Evolutionary conservation across 306 rosid species (phyloP), one percentile per base, ranked within the genome.

Genomic region (Cucumis hystrix): DNA sequence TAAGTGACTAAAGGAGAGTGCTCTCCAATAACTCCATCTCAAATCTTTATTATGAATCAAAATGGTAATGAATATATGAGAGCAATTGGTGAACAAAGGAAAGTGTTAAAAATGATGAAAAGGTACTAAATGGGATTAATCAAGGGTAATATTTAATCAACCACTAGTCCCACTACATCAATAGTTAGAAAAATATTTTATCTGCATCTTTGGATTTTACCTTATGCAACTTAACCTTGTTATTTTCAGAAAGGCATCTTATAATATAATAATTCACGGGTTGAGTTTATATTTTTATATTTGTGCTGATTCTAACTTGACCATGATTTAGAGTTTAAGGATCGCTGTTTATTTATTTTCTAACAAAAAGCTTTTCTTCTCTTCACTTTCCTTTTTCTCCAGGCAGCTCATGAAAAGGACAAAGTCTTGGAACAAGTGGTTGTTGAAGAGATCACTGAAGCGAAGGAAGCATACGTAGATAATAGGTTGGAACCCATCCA

Each of bases 341-440:
- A 51, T 67, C 39, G 64, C 59, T 39, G 45, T 75, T 49, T 49
- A 45, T 58, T 1, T 25, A 47, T 52, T 68, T 75, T 20, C 60
- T 28, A 51, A 49, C 41, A 4, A 25, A 72, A 6, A 49, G 43
- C 33, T 16, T 9, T 45, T 71, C 37, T 49, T 70, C 51, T 10
- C 57, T 65, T 70, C 41, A 30, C 57, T 81, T 10, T 12, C 74
- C 30, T 80, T 64, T 74, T 79, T 71, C 80, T 84, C 73, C 91
- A 91, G 99, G 96, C 91, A 77, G 83, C 92, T 47, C 81, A 86
- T 79, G 98, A 87, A 33, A 95, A 86, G 83, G 99, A 78, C 25
- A 88, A 85, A 78, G 78, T 17, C 79, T 41, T 43, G 25, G 93
- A 87, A 39, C 69, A 82, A 83, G 78, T 28, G 14, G 82, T 51